A percentile compares a stretch with the other conserved stretches of the same genome.
These are phyloP conservation scores for Fagopyrum tataricum DNA, from an alignment of 148 eudicot genomes.

Conservation along the genomic window DNA sequence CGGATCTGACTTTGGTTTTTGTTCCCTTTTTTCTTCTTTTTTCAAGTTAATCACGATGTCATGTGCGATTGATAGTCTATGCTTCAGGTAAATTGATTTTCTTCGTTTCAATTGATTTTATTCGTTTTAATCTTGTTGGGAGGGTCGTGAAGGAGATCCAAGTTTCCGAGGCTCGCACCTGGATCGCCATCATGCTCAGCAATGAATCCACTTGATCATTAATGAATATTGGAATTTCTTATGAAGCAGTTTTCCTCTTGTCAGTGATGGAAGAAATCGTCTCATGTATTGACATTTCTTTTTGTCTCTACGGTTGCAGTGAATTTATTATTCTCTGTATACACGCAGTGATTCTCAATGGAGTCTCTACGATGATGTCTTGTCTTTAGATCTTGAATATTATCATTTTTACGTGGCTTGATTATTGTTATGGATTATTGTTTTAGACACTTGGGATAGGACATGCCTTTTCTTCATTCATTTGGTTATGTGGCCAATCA, in stretches of 20 bases:
- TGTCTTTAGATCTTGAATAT: background rate
- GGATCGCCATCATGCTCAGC: background rate
- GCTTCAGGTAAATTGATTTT: too few species aligned
- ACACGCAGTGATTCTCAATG: background rate
- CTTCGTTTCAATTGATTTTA: too few species aligned
- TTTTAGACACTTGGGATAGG: slow-evolving; percentile 93
- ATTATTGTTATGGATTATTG: slow-evolving; percentile 18
- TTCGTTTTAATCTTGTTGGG: too few species aligned
- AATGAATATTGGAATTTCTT: background rate
- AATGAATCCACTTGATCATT: background rate
- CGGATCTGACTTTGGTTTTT: too few species aligned
- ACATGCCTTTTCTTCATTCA: slow-evolving; percentile 95
- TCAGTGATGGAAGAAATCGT: background rate
- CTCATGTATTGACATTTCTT: background rate
- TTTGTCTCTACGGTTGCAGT: background rate
- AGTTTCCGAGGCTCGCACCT: too few species aligned
- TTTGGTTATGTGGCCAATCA: slow-evolving; percentile 98
- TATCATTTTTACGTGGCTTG: background rate
- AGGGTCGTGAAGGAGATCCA: too few species aligned
- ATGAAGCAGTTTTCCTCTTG: background rate
- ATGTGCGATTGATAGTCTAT: too few species aligned
- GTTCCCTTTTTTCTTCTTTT: too few species aligned
- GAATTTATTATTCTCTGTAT: background rate
- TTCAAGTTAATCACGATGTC: too few species aligned
- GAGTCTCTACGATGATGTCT: background rate